These are phyloP conservation scores for Waltiozyma sp. DNA, from an alignment of 1,139 yeast genomes.

Conservation along the genomic window DNA sequence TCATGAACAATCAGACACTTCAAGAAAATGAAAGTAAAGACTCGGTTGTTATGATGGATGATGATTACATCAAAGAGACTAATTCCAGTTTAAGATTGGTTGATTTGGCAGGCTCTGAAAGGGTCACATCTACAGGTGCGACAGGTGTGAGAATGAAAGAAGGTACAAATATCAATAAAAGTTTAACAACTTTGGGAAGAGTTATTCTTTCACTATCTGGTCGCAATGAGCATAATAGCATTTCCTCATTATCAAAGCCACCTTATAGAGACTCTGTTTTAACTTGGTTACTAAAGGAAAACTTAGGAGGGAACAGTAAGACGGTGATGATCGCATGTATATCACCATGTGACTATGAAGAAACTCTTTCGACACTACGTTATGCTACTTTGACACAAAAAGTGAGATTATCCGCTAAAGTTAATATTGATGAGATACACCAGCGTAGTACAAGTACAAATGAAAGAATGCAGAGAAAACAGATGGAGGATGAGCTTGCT, in stretches of 20 bases:
- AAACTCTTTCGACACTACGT: conserved; percentile 58
- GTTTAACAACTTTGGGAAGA: conserved; percentile 65
- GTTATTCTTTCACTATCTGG: conserved; percentile 54
- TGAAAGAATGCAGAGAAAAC: conserved; percentile 10
- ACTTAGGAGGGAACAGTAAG: conserved; percentile 63
- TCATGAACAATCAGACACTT: no score
- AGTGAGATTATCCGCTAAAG: conserved; percentile 50
- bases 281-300: conserved; percentile 64
- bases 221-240: conserved; percentile 1
- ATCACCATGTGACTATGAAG: conserved; percentile 68
- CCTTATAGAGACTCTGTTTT: conserved; percentile 62
- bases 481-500: conserved; percentile 17
- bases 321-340: conserved; percentile 70
- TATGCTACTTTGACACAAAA: conserved; percentile 69
- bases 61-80: conserved; percentile 31
- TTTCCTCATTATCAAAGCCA: conserved; percentile 8
- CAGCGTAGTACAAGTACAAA: conserved; percentile 16
- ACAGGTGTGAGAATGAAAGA: conserved; percentile 59
- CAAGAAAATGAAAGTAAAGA: conserved; percentile 13
- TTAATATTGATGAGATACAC: conserved; percentile 31
- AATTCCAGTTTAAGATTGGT: conserved; percentile 56
- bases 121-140: conserved; percentile 53
- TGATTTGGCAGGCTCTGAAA: conserved; percentile 76
- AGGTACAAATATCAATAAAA: conserved; percentile 66
- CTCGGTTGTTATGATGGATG: no score